Evolutionary conservation across 345 rosid species (phyloP).

Genomic region (Dipteronia sinensis): DNA sequence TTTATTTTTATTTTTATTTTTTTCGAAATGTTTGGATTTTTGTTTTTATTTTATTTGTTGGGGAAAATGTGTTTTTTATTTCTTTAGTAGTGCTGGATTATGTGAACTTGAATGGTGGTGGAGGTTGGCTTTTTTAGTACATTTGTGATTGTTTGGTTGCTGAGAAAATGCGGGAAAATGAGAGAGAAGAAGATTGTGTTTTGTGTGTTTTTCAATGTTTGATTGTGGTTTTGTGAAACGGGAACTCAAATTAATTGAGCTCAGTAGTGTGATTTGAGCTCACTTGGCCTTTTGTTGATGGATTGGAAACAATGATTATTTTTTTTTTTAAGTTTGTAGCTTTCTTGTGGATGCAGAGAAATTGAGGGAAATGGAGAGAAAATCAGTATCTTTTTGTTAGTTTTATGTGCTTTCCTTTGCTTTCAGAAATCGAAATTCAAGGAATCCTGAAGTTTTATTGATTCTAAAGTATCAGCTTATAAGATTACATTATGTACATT

Average conservation of each 20-base stretch:
- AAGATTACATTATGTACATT: neutral
- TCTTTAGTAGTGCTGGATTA: neutral
- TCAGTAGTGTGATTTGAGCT: neutral
- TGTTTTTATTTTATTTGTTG: neutral
- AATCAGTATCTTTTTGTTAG: too few relatives aligned
- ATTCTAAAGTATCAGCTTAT: neutral
- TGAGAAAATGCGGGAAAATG: conserved; percentile 20
- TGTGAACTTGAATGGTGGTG: neutral
- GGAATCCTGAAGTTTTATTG: neutral
- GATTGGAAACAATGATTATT: neutral
- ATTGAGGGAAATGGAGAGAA: neutral
- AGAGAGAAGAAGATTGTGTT: neutral
- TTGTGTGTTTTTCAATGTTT: neutral
- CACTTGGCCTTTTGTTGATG: neutral
- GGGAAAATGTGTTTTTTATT: neutral
- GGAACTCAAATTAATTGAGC: neutral
- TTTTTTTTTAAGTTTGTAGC: neutral
- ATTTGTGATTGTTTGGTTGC: conserved; percentile 10
- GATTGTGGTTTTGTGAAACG: neutral
- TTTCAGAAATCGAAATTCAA: neutral
- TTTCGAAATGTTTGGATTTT: neutral
- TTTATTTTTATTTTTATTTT: conserved; percentile 5
- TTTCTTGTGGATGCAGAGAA: neutral
- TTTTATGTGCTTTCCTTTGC: neutral
- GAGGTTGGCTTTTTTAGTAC: neutral